phyloP scores from a whole-genome alignment of 2,329 filamentous ascomycete species.

The Trichoderma sp. region DNA sequence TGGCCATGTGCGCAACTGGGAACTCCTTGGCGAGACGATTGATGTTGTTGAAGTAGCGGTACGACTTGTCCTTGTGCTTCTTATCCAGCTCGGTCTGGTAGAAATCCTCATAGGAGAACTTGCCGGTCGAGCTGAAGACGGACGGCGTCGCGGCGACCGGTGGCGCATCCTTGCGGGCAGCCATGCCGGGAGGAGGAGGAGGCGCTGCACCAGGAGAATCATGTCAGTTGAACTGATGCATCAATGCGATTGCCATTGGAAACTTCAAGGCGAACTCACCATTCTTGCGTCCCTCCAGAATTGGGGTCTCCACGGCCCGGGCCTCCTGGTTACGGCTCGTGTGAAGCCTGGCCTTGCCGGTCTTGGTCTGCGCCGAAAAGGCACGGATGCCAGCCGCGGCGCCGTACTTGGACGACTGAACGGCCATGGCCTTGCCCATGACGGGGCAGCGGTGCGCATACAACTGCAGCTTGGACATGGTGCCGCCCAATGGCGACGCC shows the following conservation, averaged over 20 bases:
- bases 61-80: constrained; percentile 99
- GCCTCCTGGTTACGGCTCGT: constrained; percentile 76
- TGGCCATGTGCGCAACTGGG: constrained; percentile 86
- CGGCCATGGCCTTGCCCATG: constrained; percentile 95
- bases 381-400: constrained; percentile 49
- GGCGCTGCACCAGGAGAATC: constrained; percentile 12
- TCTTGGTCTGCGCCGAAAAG: constrained; percentile 48
- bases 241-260: not conserved
- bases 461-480: constrained; percentile 95
- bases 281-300: constrained; percentile 48
- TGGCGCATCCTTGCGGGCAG: constrained; percentile 18
- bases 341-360: constrained; percentile 70
- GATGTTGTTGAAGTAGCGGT: constrained; percentile 99
- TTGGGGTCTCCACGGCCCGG: constrained; percentile 64
- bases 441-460: constrained; percentile 93
- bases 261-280: constrained; percentile 33
- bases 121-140: constrained; percentile 40
- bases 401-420: constrained; percentile 65
- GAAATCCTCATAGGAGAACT: constrained; percentile 89
- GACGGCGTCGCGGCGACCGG: constrained; percentile 20
- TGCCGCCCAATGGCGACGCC: constrained; percentile 75
- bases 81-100: constrained; percentile 88
- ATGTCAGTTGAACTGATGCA: not conserved
- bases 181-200: constrained; percentile 25
- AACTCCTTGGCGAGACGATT: constrained; percentile 96